Percentiles rank a stretch among this genome's conserved stretches.
Conservation (phyloP, 345 rosid genomes). For the Brassica carinata region DNA sequence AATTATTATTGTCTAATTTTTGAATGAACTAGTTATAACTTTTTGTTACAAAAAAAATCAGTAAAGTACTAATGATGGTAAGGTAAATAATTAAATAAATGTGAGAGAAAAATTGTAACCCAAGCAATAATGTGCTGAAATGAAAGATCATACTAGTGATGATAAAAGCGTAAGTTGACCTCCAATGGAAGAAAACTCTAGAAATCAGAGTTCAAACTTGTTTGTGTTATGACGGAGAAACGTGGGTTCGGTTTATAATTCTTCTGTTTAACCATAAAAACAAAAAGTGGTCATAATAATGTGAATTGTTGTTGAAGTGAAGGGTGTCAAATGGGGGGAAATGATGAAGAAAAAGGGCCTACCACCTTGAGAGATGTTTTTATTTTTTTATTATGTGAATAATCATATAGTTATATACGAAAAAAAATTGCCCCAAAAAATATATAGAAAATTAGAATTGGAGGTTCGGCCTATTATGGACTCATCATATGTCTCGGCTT, state of each 20-base stretch:
- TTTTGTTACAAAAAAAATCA: background rate
- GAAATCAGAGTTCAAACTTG: background rate
- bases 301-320: constrained; percentile 25
- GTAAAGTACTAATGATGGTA: background rate
- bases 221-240: background rate
- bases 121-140: background rate
- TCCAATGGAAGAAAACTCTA: background rate
- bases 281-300: background rate
- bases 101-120: background rate
- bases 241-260: background rate
- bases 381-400: constrained; percentile 3
- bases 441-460: background rate
- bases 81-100: background rate
- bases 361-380: constrained; percentile 26
- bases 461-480: background rate
- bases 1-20: background rate
- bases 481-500: background rate
- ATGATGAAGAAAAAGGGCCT: constrained; percentile 21
- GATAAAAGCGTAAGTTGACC: background rate
- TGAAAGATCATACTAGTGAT: background rate
- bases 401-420: background rate
- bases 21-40: background rate
- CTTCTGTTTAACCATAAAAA: background rate
- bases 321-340: background rate
- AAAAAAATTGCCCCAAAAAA: no score